phyloP scores from a whole-genome alignment of 2,329 filamentous ascomycete species.

The Botrytis medusae region DNA sequence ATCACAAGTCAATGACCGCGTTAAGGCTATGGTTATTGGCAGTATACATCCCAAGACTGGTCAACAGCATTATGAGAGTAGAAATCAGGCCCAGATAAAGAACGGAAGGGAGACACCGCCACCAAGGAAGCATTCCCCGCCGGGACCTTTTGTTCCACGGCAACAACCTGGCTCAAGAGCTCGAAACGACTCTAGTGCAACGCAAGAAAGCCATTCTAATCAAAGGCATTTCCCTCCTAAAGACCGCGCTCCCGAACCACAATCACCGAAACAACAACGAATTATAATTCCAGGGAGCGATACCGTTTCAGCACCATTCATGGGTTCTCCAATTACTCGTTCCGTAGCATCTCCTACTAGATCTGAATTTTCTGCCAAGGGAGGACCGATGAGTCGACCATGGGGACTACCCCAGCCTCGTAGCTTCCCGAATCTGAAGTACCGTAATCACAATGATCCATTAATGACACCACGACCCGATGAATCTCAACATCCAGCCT shows the following conservation, averaged over 20 bases:
- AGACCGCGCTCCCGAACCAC: slow-evolving; percentile 30
- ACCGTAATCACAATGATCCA: slow-evolving; percentile 34
- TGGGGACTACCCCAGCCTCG: slow-evolving; percentile 23
- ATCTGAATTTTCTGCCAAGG: slow-evolving; percentile 12
- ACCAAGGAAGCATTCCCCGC: slow-evolving; percentile 35
- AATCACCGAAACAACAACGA: slow-evolving; percentile 23
- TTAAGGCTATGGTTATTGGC: slow-evolving; percentile 76
- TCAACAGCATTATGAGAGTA: slow-evolving; percentile 78
- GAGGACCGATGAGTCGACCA: slow-evolving; percentile 19
- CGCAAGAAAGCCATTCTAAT: slow-evolving; percentile 47
- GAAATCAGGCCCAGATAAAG: slow-evolving; percentile 78
- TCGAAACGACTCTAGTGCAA: slow-evolving; percentile 49
- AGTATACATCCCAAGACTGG: slow-evolving; percentile 67
- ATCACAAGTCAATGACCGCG: slow-evolving; percentile 72
- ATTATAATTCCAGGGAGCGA: slow-evolving; percentile 27
- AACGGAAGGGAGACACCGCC: slow-evolving; percentile 66
- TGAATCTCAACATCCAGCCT: slow-evolving; percentile 37
- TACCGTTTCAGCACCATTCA: slow-evolving; percentile 30
- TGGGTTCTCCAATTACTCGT: slow-evolving; percentile 33
- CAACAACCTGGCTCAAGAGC: slow-evolving; percentile 42
- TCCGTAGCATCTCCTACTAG: slow-evolving; percentile 26
- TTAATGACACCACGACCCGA: slow-evolving; percentile 34
- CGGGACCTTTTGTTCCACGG: slow-evolving; percentile 32
- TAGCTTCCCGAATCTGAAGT: slow-evolving; percentile 31
- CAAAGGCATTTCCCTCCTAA: slow-evolving; percentile 44